A percentile compares a stretch with the other conserved stretches of the same genome.
These are phyloP conservation scores for Nemania diffusa DNA, from an alignment of 2,329 filamentous ascomycete species.

Conservation along the genomic window DNA sequence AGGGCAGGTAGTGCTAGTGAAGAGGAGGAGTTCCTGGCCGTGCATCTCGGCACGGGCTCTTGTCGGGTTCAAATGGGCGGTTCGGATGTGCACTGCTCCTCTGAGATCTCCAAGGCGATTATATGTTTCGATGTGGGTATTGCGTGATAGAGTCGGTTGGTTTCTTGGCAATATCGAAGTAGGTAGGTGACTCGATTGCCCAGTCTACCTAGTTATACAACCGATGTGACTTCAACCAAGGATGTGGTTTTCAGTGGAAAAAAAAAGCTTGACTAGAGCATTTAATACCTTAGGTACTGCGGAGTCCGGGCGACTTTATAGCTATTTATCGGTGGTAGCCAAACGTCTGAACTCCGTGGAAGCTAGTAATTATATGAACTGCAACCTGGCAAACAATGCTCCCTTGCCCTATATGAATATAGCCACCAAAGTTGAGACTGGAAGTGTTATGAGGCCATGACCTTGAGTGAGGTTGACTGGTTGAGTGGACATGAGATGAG, in stretches of 20 bases:
- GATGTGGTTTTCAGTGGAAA: background rate
- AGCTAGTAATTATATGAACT: background rate
- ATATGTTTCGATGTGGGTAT: conserved; percentile 30
- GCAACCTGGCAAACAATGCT: background rate
- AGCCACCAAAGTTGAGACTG: background rate
- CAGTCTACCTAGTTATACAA: background rate
- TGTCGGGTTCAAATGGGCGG: conserved; percentile 25
- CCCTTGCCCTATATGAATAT: background rate
- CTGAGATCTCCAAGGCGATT: conserved; percentile 14
- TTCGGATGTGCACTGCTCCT: conserved; percentile 19
- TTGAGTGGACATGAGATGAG: background rate
- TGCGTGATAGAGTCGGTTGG: conserved; percentile 32
- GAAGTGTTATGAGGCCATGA: background rate
- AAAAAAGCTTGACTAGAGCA: background rate
- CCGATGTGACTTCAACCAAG: conserved; percentile 3
- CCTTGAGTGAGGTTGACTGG: background rate
- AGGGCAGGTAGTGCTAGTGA: conserved; percentile 34
- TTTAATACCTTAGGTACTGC: background rate
- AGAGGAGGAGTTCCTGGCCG: conserved; percentile 12
- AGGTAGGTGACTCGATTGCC: conserved; percentile 24
- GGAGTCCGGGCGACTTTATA: background rate
- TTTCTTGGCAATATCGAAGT: conserved; percentile 30
- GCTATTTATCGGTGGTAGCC: background rate
- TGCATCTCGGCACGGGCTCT: conserved; percentile 21
- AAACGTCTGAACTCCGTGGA: background rate